These are phyloP conservation scores for Venturia effusa DNA, from an alignment of 2,329 filamentous ascomycete genomes.

Conservation along the genomic window DNA sequence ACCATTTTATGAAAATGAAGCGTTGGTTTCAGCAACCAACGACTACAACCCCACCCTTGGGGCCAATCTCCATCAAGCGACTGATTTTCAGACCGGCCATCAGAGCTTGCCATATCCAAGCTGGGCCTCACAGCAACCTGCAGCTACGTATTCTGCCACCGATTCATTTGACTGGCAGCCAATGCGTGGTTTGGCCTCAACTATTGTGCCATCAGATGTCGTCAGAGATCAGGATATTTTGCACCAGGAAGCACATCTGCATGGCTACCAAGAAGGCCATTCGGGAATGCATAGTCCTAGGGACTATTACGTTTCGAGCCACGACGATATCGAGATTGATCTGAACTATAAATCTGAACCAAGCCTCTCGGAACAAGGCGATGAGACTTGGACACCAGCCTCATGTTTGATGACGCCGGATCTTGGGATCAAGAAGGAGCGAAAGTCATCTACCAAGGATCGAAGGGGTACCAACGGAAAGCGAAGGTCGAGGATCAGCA, in stretches of 20 bases:
- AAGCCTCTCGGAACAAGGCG: constrained; percentile 1
- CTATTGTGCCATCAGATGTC: neutral
- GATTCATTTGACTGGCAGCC: neutral
- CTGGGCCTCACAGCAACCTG: neutral
- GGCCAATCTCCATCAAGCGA: neutral
- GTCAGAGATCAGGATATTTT: neutral
- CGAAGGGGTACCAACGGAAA: neutral
- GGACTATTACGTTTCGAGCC: neutral
- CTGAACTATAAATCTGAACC: neutral
- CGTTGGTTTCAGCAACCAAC: neutral
- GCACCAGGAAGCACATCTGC: neutral
- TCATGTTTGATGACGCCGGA: neutral
- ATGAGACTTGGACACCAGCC: neutral
- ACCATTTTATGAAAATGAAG: neutral
- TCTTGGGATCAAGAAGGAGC: neutral
- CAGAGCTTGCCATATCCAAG: neutral
- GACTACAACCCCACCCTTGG: neutral
- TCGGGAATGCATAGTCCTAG: neutral
- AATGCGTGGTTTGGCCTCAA: neutral
- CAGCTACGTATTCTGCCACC: neutral
- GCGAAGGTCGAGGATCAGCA: neutral
- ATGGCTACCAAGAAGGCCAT: neutral
- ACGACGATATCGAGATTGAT: neutral
- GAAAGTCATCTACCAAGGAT: neutral
- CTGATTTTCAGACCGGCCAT: neutral